These are phyloP conservation scores for Trichoderma semiorbis DNA, from an alignment of 2,329 filamentous ascomycete species.

Conservation along the genomic window DNA sequence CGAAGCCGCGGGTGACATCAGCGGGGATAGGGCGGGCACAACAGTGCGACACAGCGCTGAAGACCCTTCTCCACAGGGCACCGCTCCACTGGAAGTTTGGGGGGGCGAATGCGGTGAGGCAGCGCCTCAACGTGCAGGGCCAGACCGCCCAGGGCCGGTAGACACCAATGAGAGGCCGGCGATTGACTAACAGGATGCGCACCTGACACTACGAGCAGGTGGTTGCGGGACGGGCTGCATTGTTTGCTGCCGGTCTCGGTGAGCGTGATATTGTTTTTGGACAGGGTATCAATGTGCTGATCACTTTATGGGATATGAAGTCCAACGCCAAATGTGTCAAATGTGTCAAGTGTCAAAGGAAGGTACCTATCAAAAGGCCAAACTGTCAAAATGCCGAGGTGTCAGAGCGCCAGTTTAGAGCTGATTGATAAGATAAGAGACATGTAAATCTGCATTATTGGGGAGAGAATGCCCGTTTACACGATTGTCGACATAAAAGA, in stretches of 20 bases:
- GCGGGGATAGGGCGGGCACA: slow-evolving; percentile 1
- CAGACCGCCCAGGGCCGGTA: neutral
- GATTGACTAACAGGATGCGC: neutral
- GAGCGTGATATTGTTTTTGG: neutral
- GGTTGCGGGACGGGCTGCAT: neutral
- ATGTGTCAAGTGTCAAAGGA: neutral
- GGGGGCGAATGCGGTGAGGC: slow-evolving; percentile 7
- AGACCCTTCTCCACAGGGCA: neutral
- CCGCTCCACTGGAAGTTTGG: neutral
- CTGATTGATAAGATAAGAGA: neutral
- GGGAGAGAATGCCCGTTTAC: neutral
- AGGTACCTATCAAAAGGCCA: neutral
- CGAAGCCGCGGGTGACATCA: slow-evolving; percentile 18
- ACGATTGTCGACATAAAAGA: neutral
- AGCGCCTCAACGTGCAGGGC: neutral
- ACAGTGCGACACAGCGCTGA: slow-evolving; percentile 7
- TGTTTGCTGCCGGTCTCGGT: slow-evolving; percentile 11
- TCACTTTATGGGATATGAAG: neutral
- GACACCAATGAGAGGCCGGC: neutral
- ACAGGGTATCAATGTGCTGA: neutral
- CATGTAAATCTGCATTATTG: neutral
- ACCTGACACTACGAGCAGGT: slow-evolving; percentile 1
- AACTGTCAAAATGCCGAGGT: neutral
- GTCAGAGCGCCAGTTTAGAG: neutral
- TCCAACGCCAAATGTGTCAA: neutral